phyloP scores from a whole-genome alignment of 192 early-diverging fungal genomes.

The Entomortierella lignicola region DNA sequence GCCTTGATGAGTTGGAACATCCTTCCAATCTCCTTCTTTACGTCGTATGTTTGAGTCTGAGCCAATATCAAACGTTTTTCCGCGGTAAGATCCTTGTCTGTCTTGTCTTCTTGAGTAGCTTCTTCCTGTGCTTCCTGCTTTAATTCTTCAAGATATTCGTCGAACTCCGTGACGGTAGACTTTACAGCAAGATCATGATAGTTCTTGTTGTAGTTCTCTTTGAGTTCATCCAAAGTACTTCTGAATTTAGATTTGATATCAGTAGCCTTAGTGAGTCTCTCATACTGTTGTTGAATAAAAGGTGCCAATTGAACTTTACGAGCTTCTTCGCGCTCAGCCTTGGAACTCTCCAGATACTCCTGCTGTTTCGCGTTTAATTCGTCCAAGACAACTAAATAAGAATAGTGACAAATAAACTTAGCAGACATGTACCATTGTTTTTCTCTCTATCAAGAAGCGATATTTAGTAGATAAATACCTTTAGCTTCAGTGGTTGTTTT shows the following conservation, averaged over 20 bases:
- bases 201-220: conserved; percentile 75
- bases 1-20: conserved; percentile 34
- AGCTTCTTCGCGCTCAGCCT: conserved; percentile 36
- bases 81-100: conserved; percentile 17
- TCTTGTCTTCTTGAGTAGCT: conserved; percentile 32
- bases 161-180: conserved; percentile 68
- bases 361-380: conserved; percentile 14
- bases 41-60: conserved; percentile 15
- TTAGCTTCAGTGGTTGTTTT: conserved; percentile 18
- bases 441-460: no score
- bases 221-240: conserved; percentile 60
- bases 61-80: neutral
- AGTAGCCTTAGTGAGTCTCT: conserved; percentile 27
- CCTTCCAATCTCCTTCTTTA: conserved; percentile 37
- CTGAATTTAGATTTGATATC: conserved; percentile 48
- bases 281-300: conserved; percentile 22
- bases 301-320: conserved; percentile 27
- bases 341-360: conserved; percentile 21
- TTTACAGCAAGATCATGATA: conserved; percentile 80
- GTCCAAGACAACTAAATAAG: conserved; percentile 15
- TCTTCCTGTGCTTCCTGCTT: conserved; percentile 36
- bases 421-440: neutral
- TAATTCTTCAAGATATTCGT: conserved; percentile 66
- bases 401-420: no score
- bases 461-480: conserved; percentile 17